phyloP scores from a whole-genome alignment of 139 green algal species.

The Microglena sp. region DNA sequence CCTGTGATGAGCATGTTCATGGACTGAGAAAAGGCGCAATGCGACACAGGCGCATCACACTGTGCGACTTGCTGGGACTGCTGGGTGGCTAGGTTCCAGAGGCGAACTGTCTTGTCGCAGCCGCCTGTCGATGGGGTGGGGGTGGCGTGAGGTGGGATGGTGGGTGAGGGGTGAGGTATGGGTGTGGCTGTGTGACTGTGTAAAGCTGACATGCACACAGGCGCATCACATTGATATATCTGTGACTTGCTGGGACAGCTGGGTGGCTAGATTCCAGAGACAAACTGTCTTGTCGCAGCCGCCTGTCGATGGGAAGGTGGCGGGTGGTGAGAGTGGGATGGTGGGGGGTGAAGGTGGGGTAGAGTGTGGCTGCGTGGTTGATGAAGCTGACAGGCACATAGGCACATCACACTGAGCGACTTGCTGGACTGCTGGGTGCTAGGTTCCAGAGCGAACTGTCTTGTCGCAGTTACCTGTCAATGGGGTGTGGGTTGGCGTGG shows the following conservation, averaged over 20 bases:
- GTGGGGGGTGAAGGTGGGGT: too few relatives aligned
- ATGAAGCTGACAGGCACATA: constrained; percentile 59
- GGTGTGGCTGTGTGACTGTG: too few relatives aligned
- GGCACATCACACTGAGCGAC: constrained; percentile 85
- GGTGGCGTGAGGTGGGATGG: too few relatives aligned
- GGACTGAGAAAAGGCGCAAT: constrained; percentile 54
- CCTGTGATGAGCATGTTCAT: constrained; percentile 75
- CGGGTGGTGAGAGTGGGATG: too few relatives aligned
- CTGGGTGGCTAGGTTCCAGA: constrained; percentile 88
- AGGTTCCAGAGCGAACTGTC: constrained; percentile 90
- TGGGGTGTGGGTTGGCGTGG: too few relatives aligned
- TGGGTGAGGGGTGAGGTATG: too few relatives aligned
- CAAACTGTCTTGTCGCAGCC: constrained; percentile 88
- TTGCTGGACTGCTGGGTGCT: constrained; percentile 64
- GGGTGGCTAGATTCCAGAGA: constrained; percentile 86
- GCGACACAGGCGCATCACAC: constrained; percentile 75
- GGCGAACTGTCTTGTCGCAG: constrained; percentile 85
- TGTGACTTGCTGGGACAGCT: constrained; percentile 69
- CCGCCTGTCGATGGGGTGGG: too few relatives aligned
- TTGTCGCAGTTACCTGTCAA: constrained; percentile 82
- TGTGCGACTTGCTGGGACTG: constrained; percentile 66
- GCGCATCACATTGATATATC: constrained; percentile 79
- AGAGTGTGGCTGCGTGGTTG: too few relatives aligned
- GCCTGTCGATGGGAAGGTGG: too few relatives aligned
- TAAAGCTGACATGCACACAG: constrained; percentile 58